Evolutionary conservation across 2,329 filamentous ascomycete species (phyloP).

Genomic region (Cryphonectria naterciae): DNA sequence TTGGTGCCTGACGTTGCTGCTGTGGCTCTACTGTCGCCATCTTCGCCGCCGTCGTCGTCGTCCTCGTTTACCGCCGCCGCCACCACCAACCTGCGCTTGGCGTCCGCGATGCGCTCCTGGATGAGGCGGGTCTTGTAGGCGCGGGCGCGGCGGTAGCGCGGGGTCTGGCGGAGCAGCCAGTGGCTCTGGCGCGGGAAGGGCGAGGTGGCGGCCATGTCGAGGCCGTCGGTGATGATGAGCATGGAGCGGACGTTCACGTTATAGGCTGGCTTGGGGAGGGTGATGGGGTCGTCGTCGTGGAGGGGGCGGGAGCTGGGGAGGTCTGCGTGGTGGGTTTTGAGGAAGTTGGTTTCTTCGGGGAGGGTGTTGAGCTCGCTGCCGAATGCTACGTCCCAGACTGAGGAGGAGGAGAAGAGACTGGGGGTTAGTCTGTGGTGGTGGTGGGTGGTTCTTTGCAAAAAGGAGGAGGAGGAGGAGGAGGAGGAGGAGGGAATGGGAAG

Average conservation of each 20-base stretch:
- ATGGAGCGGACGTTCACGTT: slow-evolving; percentile 15
- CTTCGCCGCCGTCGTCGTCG: neutral
- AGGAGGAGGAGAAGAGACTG: no score
- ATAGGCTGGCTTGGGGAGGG: slow-evolving; percentile 19
- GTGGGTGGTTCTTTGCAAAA: neutral
- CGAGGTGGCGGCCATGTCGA: slow-evolving; percentile 16
- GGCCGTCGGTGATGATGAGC: slow-evolving; percentile 13
- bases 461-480: neutral
- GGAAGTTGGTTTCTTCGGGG: slow-evolving; percentile 7
- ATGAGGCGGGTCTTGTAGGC: slow-evolving; percentile 20
- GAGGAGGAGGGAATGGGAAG: neutral
- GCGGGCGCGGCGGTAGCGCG: slow-evolving; percentile 16
- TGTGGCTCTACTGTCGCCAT: neutral
- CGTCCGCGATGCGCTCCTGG: slow-evolving; percentile 22
- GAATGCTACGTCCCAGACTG: slow-evolving; percentile 22
- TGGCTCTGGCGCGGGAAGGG: slow-evolving; percentile 14
- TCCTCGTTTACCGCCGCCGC: neutral
- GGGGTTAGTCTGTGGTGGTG: neutral
- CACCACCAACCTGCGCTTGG: slow-evolving; percentile 15
- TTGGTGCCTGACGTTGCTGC: neutral
- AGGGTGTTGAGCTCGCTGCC: slow-evolving; percentile 16
- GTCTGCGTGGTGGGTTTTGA: neutral
- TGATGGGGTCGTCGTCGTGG: neutral
- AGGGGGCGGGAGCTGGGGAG: neutral
- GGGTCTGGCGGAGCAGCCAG: slow-evolving; percentile 15